Conservation (phyloP, 139 green algal genomes). For the Tetradesmus obliquus region DNA sequence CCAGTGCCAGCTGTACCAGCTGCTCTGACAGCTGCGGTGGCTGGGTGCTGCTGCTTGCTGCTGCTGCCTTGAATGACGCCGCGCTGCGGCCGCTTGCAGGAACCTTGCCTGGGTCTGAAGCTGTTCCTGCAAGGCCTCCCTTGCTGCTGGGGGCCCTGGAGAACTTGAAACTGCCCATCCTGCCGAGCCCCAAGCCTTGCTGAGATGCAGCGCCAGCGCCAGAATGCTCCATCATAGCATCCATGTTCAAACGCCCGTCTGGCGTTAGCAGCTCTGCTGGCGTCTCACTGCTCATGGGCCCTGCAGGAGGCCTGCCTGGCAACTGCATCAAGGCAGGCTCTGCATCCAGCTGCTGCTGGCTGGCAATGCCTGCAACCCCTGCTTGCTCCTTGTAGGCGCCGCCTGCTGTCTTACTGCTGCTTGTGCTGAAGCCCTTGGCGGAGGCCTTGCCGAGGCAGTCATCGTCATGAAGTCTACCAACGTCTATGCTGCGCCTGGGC, state of each 20-base stretch:
- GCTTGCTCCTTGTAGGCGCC: background rate
- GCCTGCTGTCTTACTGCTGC: background rate
- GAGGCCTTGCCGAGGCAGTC: background rate
- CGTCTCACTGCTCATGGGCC: background rate
- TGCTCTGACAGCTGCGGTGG: background rate
- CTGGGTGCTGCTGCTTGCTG: background rate
- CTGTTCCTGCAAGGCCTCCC: background rate
- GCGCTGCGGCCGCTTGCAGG: background rate
- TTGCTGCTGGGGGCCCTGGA: background rate
- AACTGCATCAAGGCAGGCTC: background rate
- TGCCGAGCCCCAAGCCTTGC: background rate
- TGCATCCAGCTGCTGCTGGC: background rate
- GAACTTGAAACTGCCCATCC: background rate
- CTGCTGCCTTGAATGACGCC: background rate
- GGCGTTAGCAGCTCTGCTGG: slow-evolving; percentile 11
- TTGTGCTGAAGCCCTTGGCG: background rate
- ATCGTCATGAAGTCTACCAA: background rate
- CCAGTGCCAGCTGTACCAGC: slow-evolving; percentile 6
- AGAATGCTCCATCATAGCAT: background rate
- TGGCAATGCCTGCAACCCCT: background rate
- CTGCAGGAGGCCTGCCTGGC: background rate
- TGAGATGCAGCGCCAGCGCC: background rate
- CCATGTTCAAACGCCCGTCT: slow-evolving; percentile 16
- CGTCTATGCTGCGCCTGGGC: slow-evolving; percentile 5
- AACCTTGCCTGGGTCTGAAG: background rate